Base-by-base conservation (phyloP, 495 filamentous ascomycete species). In the Hyaloscypha finlandica region DNA sequence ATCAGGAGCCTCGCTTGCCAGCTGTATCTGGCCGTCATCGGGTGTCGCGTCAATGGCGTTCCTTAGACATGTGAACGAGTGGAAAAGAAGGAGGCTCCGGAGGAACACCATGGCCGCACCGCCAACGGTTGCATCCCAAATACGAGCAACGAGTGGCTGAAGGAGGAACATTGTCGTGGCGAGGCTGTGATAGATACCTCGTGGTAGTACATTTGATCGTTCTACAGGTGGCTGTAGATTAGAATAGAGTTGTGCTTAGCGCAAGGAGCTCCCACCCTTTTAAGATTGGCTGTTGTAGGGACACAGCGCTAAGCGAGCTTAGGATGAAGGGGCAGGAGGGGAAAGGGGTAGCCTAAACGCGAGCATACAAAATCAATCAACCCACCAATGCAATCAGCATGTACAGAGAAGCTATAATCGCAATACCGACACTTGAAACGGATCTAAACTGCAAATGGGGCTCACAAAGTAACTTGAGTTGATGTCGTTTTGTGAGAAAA, bases 21-120 rank as follows among this genome's bases (percentile, higher is more conserved):
- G 52, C 8, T 42, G 45, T n/a, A 4, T 54, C 25, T 70, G 60
- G 54, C 60, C 59, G 59, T 67, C 64, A 51, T 51, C 64, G 14
- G 42, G 16, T 11, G 42, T 1, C 16, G 42, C 42, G 4, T 48
- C 42, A 48, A 48, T 48, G 42, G 42, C 42, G 42, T 48, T 48
- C 42, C 42, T 4, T 6, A 4, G 42, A 48, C 1, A 48, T 12
- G 42, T 48, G 14, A 48, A 48, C 9, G 42, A 48, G 42, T 48
- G 42, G 3, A 48, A 48, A 48, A 48, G 42, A 19, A 48, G 42
- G 42, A 48, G 4, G 3, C 42, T 19, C 6, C 42, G 42, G 16
- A 48, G 42, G 42, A 48, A 48, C 42, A 48, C 16, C 42, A 48
- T 48, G 42, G 42, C 42, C 3, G 42, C 42, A 48, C 4, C 42